phyloP scores from a whole-genome alignment of 345 rosid species.

The Hirschfeldia incana region DNA sequence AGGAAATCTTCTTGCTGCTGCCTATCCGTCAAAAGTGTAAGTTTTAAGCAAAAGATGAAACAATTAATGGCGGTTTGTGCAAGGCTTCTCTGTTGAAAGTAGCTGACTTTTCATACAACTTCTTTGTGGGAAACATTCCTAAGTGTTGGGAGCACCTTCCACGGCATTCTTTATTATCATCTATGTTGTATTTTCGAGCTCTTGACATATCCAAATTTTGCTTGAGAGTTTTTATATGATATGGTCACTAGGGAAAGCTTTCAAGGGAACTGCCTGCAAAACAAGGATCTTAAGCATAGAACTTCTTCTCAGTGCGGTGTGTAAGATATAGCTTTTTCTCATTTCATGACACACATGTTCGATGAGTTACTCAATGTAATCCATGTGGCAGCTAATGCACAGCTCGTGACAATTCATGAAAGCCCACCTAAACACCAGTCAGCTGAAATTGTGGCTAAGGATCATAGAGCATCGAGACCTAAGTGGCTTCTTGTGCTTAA shows the following conservation, averaged over 20 bases:
- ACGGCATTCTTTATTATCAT: constrained; percentile 45
- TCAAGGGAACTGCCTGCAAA: constrained; percentile 85
- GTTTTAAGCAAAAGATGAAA: constrained; percentile 3
- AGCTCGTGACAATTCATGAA: constrained; percentile 50
- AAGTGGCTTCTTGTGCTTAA: constrained; percentile 81
- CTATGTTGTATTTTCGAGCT: constrained; percentile 4
- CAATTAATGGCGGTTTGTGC: constrained; percentile 55
- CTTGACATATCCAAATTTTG: neutral
- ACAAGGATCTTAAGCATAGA: constrained; percentile 69
- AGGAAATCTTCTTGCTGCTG: constrained; percentile 70
- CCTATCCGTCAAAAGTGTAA: constrained; percentile 36
- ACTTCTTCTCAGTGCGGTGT: constrained; percentile 66
- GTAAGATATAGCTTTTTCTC: constrained; percentile 8
- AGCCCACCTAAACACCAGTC: constrained; percentile 48
- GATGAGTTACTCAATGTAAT: constrained; percentile 10
- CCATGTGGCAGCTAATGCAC: constrained; percentile 46
- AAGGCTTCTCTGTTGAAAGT: constrained; percentile 66
- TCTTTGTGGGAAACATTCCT: constrained; percentile 80
- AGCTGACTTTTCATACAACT: constrained; percentile 88
- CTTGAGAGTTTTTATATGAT: neutral
- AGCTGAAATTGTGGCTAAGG: constrained; percentile 51
- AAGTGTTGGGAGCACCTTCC: constrained; percentile 81
- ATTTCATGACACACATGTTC: neutral
- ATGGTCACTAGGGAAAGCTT: constrained; percentile 65
- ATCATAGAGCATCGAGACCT: constrained; percentile 61